These are phyloP conservation scores for Pistacia vera DNA, from an alignment of 345 rosid species.

Conservation along the genomic window DNA sequence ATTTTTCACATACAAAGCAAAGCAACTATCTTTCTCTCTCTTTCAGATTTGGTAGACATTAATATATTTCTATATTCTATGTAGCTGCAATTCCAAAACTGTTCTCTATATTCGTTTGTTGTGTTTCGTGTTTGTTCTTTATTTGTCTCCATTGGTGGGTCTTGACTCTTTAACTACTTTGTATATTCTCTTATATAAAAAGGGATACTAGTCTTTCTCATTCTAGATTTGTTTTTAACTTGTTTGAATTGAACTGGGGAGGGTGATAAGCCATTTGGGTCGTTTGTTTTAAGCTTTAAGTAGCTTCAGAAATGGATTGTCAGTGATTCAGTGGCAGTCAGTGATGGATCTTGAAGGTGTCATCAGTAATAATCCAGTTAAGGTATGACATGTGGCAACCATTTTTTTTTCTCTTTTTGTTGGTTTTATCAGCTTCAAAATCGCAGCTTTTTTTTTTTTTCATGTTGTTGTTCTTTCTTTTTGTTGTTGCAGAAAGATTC, in stretches of 20 bases:
- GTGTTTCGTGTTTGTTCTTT: conserved; percentile 37
- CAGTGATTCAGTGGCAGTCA: conserved; percentile 30
- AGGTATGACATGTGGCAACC: conserved; percentile 45
- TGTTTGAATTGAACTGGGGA: conserved; percentile 22
- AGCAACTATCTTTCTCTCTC: conserved; percentile 13
- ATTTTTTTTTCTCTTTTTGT: not conserved
- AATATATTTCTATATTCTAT: conserved; percentile 13
- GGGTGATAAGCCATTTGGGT: conserved; percentile 32
- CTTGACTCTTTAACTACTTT: conserved; percentile 19
- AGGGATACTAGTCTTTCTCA: not conserved
- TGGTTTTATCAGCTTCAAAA: conserved; percentile 11
- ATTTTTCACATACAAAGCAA: conserved; percentile 3
- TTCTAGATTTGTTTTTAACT: not conserved
- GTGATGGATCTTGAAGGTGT: conserved; percentile 70
- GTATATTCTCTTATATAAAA: not conserved
- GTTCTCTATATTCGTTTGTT: conserved; percentile 27
- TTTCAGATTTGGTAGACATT: not conserved
- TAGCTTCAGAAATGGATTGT: conserved; percentile 32
- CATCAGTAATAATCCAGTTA: conserved; percentile 44
- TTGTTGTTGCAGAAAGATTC: conserved; percentile 62
- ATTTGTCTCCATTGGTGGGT: conserved; percentile 32
- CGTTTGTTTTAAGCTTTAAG: conserved; percentile 16
- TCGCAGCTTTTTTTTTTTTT: conserved; percentile 11
- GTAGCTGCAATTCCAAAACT: conserved; percentile 27
- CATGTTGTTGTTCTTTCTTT: conserved; percentile 15